phyloP scores from a whole-genome alignment of 495 filamentous ascomycete species.

The Glonium stellatum region DNA sequence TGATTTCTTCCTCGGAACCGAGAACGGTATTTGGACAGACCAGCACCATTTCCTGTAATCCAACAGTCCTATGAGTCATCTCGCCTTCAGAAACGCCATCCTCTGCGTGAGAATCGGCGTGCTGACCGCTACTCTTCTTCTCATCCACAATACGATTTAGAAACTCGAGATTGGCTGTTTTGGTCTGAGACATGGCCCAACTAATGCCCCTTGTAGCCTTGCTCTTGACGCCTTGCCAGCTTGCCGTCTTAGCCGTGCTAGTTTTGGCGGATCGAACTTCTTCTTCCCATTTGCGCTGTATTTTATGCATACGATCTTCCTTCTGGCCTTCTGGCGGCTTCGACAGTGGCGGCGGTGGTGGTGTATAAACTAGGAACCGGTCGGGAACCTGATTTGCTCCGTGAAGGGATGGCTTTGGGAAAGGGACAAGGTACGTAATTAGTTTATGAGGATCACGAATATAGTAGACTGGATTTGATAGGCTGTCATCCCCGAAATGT shows the following conservation, averaged over 20 bases:
- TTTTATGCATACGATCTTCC: constrained; percentile 33
- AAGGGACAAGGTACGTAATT: constrained; percentile 34
- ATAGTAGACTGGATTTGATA: constrained; percentile 28
- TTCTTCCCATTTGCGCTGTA: constrained; percentile 38
- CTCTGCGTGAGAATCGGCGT: constrained; percentile 19
- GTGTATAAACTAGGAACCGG: constrained; percentile 37
- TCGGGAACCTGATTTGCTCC: constrained; percentile 26
- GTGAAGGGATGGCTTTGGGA: constrained; percentile 30
- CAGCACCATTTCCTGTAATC: constrained; percentile 35
- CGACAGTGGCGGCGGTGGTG: constrained; percentile 32
- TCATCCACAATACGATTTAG: constrained; percentile 31
- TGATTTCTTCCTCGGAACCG: constrained; percentile 28
- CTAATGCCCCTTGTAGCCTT: constrained; percentile 34
- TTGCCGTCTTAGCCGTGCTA: constrained; percentile 30
- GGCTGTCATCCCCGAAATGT: constrained; percentile 25
- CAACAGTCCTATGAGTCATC: constrained; percentile 31
- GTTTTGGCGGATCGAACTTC: constrained; percentile 36
- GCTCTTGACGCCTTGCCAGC: constrained; percentile 37
- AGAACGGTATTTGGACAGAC: constrained; percentile 30
- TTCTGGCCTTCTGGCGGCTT: constrained; percentile 33
- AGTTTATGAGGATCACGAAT: constrained; percentile 35
- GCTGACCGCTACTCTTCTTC: constrained; percentile 5
- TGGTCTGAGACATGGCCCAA: constrained; percentile 32
- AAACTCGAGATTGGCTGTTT: constrained; percentile 34
- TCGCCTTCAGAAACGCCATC: constrained; percentile 26